Conservation (phyloP, 1,284 basidiomycete species). For the Ganoderma multipileum region DNA sequence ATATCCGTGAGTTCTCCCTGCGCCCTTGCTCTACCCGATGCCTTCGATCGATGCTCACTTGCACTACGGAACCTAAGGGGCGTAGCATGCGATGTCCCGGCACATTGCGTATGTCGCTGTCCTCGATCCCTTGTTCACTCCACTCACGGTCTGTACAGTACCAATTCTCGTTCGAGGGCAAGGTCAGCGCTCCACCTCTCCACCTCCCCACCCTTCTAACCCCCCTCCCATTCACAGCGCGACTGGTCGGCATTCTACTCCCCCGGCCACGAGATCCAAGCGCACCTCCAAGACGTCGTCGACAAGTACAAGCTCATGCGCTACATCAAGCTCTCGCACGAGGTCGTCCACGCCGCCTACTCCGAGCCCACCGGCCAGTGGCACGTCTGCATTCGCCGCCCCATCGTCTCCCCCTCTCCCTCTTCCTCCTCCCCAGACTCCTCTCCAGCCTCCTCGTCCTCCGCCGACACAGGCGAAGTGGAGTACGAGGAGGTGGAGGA, state of each 20-base stretch:
- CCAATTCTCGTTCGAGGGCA: slow-evolving; percentile 62
- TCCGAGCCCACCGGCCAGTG: slow-evolving; percentile 59
- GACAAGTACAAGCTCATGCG: slow-evolving; percentile 63
- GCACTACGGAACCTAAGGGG: slow-evolving; percentile 42
- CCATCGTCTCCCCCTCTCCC: background rate
- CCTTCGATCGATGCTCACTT: background rate
- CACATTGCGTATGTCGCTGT: slow-evolving; percentile 50
- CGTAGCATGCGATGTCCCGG: slow-evolving; percentile 62
- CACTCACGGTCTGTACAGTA: slow-evolving; percentile 46
- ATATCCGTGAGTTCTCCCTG: slow-evolving; percentile 38
- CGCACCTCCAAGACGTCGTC: slow-evolving; percentile 57
- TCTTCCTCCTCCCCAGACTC: too few relatives aligned
- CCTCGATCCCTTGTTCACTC: background rate
- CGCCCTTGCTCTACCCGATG: background rate
- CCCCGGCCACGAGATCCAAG: slow-evolving; percentile 60
- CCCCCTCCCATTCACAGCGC: slow-evolving; percentile 42
- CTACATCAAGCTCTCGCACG: slow-evolving; percentile 61
- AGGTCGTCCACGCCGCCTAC: slow-evolving; percentile 56
- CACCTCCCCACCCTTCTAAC: background rate
- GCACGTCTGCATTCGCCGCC: slow-evolving; percentile 52
- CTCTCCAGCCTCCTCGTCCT: too few relatives aligned
- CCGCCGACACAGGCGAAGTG: too few relatives aligned
- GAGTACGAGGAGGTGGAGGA: slow-evolving; percentile 54
- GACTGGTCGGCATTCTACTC: slow-evolving; percentile 69
- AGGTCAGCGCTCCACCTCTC: slow-evolving; percentile 37